These are phyloP conservation scores for Talaromyces sp. DNA, from an alignment of 2,329 filamentous ascomycete genomes.

Conservation along the genomic window DNA sequence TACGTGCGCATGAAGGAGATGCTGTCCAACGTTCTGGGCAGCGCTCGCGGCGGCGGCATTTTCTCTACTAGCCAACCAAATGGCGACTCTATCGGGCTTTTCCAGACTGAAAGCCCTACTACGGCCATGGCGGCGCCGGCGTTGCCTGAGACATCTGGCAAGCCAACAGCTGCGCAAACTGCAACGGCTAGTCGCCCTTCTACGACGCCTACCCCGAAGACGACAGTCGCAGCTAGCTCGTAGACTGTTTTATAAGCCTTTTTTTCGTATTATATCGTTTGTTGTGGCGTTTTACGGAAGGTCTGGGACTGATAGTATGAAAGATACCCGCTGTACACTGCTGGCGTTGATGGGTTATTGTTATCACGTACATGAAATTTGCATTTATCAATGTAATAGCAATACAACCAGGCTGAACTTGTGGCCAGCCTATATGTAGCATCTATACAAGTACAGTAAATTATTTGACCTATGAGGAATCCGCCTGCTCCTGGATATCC, in stretches of 20 bases:
- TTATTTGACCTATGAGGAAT: too few species aligned
- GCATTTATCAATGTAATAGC: too few species aligned
- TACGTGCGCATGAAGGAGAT: conserved; percentile 60
- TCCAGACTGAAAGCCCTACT: conserved; percentile 24
- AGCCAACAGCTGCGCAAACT: conserved; percentile 15
- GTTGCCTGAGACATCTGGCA: conserved; percentile 18
- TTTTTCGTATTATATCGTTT: neutral
- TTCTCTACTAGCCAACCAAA: conserved; percentile 35
- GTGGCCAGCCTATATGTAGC: neutral
- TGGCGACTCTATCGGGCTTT: conserved; percentile 26
- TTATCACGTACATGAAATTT: neutral
- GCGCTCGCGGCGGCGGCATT: conserved; percentile 40
- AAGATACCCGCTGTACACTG: conserved; percentile 1
- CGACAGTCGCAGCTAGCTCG: conserved; percentile 16
- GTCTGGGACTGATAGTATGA: neutral
- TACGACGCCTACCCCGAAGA: conserved; percentile 12
- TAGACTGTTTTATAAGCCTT: neutral
- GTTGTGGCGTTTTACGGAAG: neutral
- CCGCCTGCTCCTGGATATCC: too few species aligned
- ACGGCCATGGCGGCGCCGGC: conserved; percentile 18
- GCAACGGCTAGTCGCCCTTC: conserved; percentile 6
- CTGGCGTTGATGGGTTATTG: neutral
- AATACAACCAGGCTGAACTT: too few species aligned
- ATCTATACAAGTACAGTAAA: too few species aligned
- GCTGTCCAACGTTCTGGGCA: conserved; percentile 54